phyloP scores from a whole-genome alignment of 129 eudicot genomes.

The Chrysanthemum makinoi region DNA sequence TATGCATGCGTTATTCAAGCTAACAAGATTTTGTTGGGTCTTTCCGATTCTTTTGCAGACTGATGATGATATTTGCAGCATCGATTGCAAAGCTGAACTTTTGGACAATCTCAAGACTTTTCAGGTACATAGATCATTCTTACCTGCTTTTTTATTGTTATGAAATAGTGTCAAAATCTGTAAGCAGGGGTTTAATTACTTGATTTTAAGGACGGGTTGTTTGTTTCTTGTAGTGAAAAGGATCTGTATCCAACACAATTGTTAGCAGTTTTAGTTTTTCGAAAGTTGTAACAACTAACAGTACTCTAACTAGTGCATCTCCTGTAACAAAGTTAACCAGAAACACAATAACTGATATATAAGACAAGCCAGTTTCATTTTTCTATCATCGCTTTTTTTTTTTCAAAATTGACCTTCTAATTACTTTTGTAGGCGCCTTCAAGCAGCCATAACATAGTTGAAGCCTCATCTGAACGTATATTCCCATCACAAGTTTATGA shows the following conservation, averaged over 20 bases:
- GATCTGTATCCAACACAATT: not conserved
- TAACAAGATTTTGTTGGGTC: not conserved
- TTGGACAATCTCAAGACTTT: slow-evolving; percentile 43
- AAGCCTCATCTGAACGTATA: slow-evolving; percentile 32
- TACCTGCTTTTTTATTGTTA: not conserved
- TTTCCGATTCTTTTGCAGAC: slow-evolving; percentile 42
- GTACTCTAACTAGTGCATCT: not conserved
- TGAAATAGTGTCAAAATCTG: too few relatives aligned
- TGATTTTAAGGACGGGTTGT: too few relatives aligned
- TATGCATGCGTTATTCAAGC: not conserved
- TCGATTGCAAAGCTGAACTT: slow-evolving; percentile 76
- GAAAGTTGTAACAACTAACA: not conserved
- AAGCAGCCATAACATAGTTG: slow-evolving; percentile 29
- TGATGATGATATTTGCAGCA: slow-evolving; percentile 86
- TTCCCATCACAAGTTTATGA: slow-evolving; percentile 40
- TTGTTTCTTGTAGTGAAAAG: not conserved
- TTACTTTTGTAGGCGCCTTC: slow-evolving; percentile 35
- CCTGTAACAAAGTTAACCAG: not conserved
- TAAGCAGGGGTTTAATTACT: too few relatives aligned
- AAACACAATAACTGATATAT: slow-evolving; percentile 2
- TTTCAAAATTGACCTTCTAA: not conserved
- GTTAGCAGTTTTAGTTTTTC: not conserved
- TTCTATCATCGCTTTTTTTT: too few relatives aligned
- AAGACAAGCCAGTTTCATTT: too few relatives aligned
- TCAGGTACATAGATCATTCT: slow-evolving; percentile 32